Conservation (phyloP, 2,329 filamentous ascomycete species). For the Aspergillus vadensis region DNA sequence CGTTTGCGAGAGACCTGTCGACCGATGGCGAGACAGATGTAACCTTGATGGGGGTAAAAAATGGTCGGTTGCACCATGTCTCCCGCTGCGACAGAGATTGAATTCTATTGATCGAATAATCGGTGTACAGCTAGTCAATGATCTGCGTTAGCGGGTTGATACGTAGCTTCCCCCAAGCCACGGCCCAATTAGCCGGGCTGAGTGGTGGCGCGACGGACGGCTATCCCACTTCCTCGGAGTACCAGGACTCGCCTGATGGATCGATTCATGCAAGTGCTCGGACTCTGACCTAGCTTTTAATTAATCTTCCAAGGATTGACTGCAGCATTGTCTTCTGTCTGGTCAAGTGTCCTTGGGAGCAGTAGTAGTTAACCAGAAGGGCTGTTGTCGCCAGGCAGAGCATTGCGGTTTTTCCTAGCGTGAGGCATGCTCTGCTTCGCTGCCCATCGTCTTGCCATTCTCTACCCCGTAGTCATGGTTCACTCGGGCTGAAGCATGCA, state of each 20-base stretch:
- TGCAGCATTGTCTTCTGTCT: background rate
- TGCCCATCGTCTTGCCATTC: background rate
- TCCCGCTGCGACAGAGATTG: background rate
- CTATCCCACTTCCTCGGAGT: background rate
- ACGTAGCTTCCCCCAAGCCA: conserved; percentile 10
- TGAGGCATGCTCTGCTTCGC: background rate
- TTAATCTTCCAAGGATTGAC: background rate
- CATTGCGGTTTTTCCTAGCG: conserved; percentile 2
- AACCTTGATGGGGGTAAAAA: conserved; percentile 2
- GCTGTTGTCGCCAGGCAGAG: background rate
- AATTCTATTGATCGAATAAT: conserved; percentile 20
- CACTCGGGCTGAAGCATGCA: conserved; percentile 15
- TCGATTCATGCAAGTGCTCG: conserved; percentile 15
- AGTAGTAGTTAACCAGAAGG: background rate
- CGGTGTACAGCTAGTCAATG: conserved; percentile 16
- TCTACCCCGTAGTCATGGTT: conserved; percentile 8
- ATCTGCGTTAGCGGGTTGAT: conserved; percentile 15
- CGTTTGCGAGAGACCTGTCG: conserved; percentile 2
- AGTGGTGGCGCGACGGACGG: background rate
- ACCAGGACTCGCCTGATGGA: conserved; percentile 7
- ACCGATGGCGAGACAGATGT: background rate
- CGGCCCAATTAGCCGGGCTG: conserved; percentile 1
- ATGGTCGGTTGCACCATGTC: background rate
- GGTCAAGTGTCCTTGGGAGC: background rate
- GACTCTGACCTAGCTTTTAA: background rate